These are phyloP conservation scores for Closterium sp. DNA, from an alignment of 139 green algal genomes.

Conservation along the genomic window DNA sequence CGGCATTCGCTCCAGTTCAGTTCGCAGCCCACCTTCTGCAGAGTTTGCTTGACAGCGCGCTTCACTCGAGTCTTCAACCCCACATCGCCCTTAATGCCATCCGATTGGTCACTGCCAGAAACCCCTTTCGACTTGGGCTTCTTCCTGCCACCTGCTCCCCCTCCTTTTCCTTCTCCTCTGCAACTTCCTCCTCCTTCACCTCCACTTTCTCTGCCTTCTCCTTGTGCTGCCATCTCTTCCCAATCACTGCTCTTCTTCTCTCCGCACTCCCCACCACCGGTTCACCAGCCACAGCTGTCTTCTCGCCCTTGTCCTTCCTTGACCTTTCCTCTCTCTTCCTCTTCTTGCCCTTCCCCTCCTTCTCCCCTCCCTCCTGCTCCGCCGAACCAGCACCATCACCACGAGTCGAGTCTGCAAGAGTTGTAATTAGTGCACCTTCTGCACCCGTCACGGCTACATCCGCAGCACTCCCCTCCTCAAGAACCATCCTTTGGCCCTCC, in stretches of 20 bases:
- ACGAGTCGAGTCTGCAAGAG: background rate
- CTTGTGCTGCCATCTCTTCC: background rate
- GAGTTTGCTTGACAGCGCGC: background rate
- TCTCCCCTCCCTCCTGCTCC: background rate
- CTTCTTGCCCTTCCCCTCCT: slow-evolving; percentile 29
- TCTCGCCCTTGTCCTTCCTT: background rate
- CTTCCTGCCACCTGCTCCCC: background rate
- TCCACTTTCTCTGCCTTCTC: background rate
- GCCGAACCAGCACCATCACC: background rate
- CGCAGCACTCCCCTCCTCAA: too few species aligned
- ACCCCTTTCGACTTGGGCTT: background rate
- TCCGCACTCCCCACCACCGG: background rate
- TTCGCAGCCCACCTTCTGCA: background rate
- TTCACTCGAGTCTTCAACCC: background rate
- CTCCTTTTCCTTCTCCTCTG: background rate
- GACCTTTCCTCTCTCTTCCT: background rate
- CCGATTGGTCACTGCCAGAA: background rate
- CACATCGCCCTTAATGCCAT: background rate
- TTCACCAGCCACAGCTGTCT: background rate
- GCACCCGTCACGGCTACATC: background rate
- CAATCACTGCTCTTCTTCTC: background rate
- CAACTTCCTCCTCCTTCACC: background rate
- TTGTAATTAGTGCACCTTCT: background rate
- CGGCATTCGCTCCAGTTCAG: background rate
- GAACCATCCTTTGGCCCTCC: background rate